phyloP scores from a whole-genome alignment of 768 basidiomycete genomes.

The Russula olivacea region DNA sequence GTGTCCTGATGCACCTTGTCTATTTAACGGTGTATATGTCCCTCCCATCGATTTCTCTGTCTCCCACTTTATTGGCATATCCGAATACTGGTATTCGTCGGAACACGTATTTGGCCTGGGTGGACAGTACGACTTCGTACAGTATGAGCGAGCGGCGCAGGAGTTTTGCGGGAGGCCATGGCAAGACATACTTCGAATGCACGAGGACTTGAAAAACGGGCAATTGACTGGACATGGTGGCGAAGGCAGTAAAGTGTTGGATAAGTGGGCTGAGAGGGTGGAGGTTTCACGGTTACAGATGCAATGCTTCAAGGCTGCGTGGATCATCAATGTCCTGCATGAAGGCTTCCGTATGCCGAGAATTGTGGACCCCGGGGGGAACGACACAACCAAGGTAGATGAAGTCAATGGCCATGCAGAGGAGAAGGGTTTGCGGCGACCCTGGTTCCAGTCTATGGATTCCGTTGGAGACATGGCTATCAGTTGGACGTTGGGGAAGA shows the following conservation, averaged over 20 bases:
- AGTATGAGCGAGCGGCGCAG: conserved; percentile 90
- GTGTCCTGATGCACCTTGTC: conserved; percentile 79
- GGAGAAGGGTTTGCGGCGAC: conserved; percentile 74
- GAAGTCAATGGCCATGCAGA: conserved; percentile 71
- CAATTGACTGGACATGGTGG: conserved; percentile 56
- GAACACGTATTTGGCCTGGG: conserved; percentile 95
- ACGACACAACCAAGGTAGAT: conserved; percentile 47
- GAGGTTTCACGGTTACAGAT: conserved; percentile 84
- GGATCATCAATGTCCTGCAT: conserved; percentile 94
- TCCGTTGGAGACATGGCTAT: conserved; percentile 91
- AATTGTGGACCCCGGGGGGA: conserved; percentile 80
- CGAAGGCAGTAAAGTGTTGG: conserved; percentile 52
- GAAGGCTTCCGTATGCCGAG: conserved; percentile 94
- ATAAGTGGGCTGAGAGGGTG: conserved; percentile 66
- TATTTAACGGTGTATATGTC: conserved; percentile 92
- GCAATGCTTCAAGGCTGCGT: conserved; percentile 99
- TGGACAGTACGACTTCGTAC: conserved; percentile 91
- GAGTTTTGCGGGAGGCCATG: conserved; percentile 80
- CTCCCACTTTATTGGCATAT: conserved; percentile 93
- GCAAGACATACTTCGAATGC: conserved; percentile 64
- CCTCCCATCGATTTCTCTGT: conserved; percentile 92
- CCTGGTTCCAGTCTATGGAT: conserved; percentile 90
- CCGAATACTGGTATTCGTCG: conserved; percentile 99
- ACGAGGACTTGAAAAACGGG: conserved; percentile 45
- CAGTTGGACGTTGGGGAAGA: conserved; percentile 97